Evolutionary conservation across 2,329 filamentous ascomycete genomes (phyloP).

Genomic region (Penicillium verrucosum): DNA sequence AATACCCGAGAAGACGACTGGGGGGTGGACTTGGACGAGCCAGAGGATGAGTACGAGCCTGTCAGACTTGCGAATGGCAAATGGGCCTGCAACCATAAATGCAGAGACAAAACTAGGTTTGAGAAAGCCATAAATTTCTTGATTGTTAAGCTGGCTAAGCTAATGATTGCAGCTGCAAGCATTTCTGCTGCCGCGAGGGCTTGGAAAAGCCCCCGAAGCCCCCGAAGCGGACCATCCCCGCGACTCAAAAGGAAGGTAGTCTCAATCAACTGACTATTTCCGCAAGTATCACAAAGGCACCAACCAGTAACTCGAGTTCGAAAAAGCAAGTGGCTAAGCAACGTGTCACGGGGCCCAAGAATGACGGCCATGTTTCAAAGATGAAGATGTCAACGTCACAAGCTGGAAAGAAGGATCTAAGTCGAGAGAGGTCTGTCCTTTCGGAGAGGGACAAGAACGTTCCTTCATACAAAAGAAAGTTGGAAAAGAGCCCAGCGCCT

Average conservation of each 20-base stretch:
- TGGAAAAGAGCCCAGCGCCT: neutral
- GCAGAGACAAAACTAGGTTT: constrained; percentile 56
- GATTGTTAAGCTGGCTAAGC: constrained; percentile 18
- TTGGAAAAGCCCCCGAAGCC: constrained; percentile 60
- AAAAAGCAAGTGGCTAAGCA: neutral
- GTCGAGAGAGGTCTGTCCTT: neutral
- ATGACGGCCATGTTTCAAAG: neutral
- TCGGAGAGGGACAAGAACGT: neutral
- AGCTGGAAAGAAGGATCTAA: neutral
- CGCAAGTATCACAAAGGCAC: constrained; percentile 25
- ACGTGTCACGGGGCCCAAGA: neutral
- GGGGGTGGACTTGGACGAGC: constrained; percentile 8
- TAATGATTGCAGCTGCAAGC: constrained; percentile 57
- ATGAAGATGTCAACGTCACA: neutral
- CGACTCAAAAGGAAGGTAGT: constrained; percentile 23
- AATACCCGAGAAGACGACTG: constrained; percentile 5
- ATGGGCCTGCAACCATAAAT: constrained; percentile 71
- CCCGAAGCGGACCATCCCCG: constrained; percentile 21
- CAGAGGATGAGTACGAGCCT: constrained; percentile 38
- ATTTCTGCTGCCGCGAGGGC: constrained; percentile 70
- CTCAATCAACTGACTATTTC: constrained; percentile 30
- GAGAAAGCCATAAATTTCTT: neutral
- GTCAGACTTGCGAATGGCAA: constrained; percentile 64
- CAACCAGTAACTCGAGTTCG: constrained; percentile 13
- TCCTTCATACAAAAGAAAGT: neutral